These are phyloP conservation scores for Limnomonas spitsbergensis DNA, from an alignment of 139 green algal species.

Conservation along the genomic window DNA sequence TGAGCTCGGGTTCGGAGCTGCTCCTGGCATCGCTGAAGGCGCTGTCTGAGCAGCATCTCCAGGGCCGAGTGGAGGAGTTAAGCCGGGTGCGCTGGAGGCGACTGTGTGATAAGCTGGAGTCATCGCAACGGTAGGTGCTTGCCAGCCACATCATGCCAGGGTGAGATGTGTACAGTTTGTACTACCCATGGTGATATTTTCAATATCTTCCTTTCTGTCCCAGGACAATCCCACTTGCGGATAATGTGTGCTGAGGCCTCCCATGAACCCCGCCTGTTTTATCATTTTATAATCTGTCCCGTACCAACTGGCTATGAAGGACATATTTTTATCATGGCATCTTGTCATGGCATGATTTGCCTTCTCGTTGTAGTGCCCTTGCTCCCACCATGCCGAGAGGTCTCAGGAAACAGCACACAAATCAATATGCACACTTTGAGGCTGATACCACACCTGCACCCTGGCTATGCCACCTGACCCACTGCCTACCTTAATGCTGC, in stretches of 20 bases:
- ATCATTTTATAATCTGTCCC: too few species aligned
- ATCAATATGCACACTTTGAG: too few species aligned
- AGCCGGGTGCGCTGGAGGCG: background rate
- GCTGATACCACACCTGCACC: too few species aligned
- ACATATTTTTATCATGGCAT: too few species aligned
- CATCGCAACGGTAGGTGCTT: background rate
- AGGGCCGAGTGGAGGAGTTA: background rate
- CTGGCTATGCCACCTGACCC: too few species aligned
- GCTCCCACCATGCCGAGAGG: too few species aligned
- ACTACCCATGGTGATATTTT: background rate
- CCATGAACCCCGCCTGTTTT: background rate
- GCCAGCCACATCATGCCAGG: too few species aligned
- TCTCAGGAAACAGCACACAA: too few species aligned
- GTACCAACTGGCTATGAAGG: too few species aligned
- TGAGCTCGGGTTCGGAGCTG: background rate
- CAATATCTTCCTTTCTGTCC: background rate
- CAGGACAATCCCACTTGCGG: background rate
- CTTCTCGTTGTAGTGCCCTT: too few species aligned
- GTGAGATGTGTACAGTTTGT: background rate
- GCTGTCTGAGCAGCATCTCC: background rate
- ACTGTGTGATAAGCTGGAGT: background rate
- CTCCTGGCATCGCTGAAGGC: background rate
- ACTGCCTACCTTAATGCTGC: too few species aligned
- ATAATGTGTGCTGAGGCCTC: background rate
- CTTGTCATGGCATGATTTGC: too few species aligned